phyloP scores from a whole-genome alignment of 495 filamentous ascomycete genomes.

The Pseudevernia furfuracea region DNA sequence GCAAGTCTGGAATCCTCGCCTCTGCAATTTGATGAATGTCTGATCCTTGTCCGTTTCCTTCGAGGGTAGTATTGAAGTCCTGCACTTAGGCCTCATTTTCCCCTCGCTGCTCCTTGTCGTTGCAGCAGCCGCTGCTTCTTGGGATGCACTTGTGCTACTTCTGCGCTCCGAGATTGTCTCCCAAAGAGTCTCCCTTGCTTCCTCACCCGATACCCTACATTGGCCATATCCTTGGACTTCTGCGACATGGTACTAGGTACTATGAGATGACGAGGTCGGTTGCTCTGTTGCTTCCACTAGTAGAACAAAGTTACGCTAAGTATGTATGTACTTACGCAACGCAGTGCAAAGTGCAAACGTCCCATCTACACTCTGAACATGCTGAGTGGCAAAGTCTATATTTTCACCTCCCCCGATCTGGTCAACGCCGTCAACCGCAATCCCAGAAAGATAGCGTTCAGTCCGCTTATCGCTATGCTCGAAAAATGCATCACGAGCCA shows the following conservation, averaged over 20 bases:
- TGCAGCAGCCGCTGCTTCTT: neutral
- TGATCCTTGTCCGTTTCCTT: neutral
- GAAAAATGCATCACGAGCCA: conserved; percentile 20
- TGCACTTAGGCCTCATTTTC: neutral
- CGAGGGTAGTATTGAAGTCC: neutral
- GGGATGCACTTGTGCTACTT: conserved; percentile 7
- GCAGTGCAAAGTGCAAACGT: conserved; percentile 23
- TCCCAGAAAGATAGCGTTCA: conserved; percentile 37
- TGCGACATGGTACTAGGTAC: conserved; percentile 22
- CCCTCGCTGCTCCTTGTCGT: neutral
- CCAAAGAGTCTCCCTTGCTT: conserved; percentile 19
- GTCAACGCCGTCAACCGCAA: conserved; percentile 39
- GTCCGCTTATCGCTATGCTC: conserved; percentile 27
- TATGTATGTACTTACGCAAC: neutral
- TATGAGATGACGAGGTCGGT: conserved; percentile 22
- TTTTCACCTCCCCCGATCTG: conserved; percentile 38
- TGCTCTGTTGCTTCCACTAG: neutral
- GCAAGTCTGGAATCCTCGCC: neutral
- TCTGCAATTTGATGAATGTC: neutral
- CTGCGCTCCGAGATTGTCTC: neutral
- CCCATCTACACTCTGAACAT: conserved; percentile 41
- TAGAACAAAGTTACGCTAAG: neutral
- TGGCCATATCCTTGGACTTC: conserved; percentile 23
- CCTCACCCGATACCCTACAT: conserved; percentile 17
- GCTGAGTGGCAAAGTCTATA: conserved; percentile 38